phyloP scores from a whole-genome alignment of 2,329 filamentous ascomycete species.

The Pseudogymnoascus sp. region DNA sequence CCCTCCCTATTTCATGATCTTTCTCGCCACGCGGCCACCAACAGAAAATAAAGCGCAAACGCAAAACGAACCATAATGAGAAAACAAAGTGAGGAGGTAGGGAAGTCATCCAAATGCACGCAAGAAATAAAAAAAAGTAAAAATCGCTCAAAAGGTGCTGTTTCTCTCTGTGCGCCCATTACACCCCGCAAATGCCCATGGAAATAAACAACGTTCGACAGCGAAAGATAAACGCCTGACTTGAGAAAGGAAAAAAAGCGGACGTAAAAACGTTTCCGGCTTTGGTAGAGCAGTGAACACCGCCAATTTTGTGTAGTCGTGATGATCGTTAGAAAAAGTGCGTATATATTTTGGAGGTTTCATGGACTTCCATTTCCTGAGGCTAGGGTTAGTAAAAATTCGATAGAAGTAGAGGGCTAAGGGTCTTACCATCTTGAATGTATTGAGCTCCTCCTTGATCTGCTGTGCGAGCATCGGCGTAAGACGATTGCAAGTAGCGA shows the following conservation, averaged over 20 bases:
- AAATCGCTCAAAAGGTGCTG: constrained; percentile 7
- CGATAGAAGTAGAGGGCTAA: constrained; percentile 3
- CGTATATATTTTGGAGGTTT: constrained; percentile 97
- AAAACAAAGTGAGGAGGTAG: constrained; percentile 1
- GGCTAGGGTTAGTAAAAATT: constrained; percentile 32
- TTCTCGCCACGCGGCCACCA: background rate
- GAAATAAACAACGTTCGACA: background rate
- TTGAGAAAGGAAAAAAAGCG: background rate
- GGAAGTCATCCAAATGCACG: constrained; percentile 4
- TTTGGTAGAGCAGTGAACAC: constrained; percentile 4
- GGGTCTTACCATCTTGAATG: constrained; percentile 87
- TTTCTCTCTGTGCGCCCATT: constrained; percentile 4
- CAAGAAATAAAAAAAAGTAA: background rate
- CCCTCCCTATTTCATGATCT: background rate
- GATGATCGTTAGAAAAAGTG: constrained; percentile 73
- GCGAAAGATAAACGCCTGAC: background rate
- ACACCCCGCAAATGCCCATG: constrained; percentile 5
- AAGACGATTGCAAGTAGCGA: constrained; percentile 94
- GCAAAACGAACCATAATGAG: constrained; percentile 1
- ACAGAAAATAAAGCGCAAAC: background rate
- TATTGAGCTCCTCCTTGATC: constrained; percentile 98
- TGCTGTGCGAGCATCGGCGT: constrained; percentile 97
- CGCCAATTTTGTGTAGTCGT: constrained; percentile 7
- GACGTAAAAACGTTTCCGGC: background rate
- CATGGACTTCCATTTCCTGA: constrained; percentile 99